A percentile compares a stretch with the other conserved stretches of the same genome.
These are phyloP conservation scores for Blastomyces gilchristii DNA, from an alignment of 2,329 filamentous ascomycete species.

Conservation along the genomic window DNA sequence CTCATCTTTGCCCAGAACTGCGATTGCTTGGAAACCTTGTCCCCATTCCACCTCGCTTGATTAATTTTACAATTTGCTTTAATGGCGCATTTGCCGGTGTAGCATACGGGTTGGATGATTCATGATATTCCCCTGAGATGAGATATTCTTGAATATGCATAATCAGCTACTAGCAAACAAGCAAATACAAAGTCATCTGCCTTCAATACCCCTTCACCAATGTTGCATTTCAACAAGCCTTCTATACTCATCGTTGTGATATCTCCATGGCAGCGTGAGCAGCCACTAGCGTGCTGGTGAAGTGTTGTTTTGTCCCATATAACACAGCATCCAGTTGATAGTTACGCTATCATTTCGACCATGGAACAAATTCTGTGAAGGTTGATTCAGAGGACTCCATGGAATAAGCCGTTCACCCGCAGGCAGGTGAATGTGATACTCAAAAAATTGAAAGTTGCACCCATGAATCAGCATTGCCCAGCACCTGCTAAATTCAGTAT, in stretches of 20 bases:
- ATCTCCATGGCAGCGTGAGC: neutral
- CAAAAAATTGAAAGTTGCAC: slow-evolving; percentile 2
- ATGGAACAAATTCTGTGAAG: slow-evolving; percentile 40
- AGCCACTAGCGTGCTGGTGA: neutral
- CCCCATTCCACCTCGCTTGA: slow-evolving; percentile 11
- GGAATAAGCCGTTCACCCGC: neutral
- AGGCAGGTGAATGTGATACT: slow-evolving; percentile 1
- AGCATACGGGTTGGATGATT: slow-evolving; percentile 20
- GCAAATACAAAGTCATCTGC: neutral
- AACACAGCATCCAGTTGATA: neutral
- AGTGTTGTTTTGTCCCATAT: slow-evolving; percentile 1
- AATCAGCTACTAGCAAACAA: neutral
- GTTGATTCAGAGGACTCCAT: neutral
- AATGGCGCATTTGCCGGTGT: slow-evolving; percentile 14
- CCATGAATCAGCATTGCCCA: neutral
- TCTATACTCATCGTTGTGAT: neutral
- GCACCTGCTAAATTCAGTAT: neutral
- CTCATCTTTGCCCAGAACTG: slow-evolving; percentile 18
- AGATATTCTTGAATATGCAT: slow-evolving; percentile 1
- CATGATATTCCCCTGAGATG: neutral
- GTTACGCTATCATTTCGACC: slow-evolving; percentile 72
- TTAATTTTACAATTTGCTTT: slow-evolving; percentile 16
- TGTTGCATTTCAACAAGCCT: neutral
- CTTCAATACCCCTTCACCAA: neutral
- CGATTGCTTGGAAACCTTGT: slow-evolving; percentile 13